These are phyloP conservation scores for Odonthalia washingtoniensis DNA, from an alignment of 31 red algal species.

Conservation along the genomic window DNA sequence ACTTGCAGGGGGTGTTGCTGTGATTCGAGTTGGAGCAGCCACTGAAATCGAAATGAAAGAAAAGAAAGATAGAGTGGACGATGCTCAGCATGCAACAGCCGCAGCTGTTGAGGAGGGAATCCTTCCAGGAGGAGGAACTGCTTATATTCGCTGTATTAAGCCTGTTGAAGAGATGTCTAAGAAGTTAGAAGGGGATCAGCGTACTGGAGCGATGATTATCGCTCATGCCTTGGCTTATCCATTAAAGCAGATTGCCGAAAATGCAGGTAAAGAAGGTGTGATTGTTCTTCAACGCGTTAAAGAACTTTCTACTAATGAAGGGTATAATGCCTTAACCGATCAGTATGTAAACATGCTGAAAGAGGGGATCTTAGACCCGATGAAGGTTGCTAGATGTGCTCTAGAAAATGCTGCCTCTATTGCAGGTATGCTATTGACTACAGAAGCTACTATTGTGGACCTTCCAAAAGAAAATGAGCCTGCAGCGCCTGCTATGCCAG, in stretches of 20 bases:
- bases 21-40: slow-evolving; percentile 94
- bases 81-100: slow-evolving; percentile 95
- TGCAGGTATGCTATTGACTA: slow-evolving; percentile 90
- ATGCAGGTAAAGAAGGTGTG: slow-evolving; percentile 92
- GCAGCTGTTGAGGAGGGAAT: slow-evolving; percentile 99
- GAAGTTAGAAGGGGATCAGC: slow-evolving; percentile 79
- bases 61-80: slow-evolving; percentile 89
- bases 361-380: slow-evolving; percentile 88
- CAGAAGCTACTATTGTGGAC: slow-evolving; percentile 85
- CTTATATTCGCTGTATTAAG: slow-evolving; percentile 59
- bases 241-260: slow-evolving; percentile 86
- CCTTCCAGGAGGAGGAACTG: slow-evolving; percentile 98
- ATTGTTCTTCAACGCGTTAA: slow-evolving; percentile 87
- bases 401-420: slow-evolving; percentile 88
- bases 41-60: slow-evolving; percentile 93
- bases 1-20: slow-evolving; percentile 90
- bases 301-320: slow-evolving; percentile 69
- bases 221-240: slow-evolving; percentile 80
- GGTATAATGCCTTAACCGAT: slow-evolving; percentile 91
- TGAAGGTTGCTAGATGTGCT: slow-evolving; percentile 88
- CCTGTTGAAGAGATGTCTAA: slow-evolving; percentile 32
- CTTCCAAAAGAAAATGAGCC: slow-evolving; percentile 88
- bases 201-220: slow-evolving; percentile 81
- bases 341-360: slow-evolving; percentile 85
- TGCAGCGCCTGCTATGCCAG: slow-evolving; percentile 67